Evolutionary conservation across 2,329 filamentous ascomycete species (phyloP).

Genomic region (Aspergillus vadensis): DNA sequence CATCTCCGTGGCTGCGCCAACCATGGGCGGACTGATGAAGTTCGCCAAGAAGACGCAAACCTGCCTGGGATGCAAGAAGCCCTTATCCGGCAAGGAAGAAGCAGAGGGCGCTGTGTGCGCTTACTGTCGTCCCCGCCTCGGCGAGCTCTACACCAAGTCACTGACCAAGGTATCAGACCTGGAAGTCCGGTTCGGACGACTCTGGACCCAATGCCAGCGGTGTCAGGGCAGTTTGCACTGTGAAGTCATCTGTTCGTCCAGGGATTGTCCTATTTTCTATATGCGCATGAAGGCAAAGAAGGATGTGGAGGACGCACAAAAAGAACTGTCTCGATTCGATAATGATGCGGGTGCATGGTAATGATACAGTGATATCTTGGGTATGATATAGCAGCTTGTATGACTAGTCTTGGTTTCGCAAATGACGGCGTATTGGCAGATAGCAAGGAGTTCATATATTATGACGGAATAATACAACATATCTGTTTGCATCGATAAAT

Average conservation of each 20-base stretch:
- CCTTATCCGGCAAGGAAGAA: constrained; percentile 77
- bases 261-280: constrained; percentile 98
- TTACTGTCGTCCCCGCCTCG: constrained; percentile 80
- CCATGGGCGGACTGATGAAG: constrained; percentile 93
- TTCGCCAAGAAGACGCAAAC: constrained; percentile 97
- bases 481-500: not conserved
- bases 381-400: constrained; percentile 19
- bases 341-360: constrained; percentile 73
- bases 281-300: constrained; percentile 99
- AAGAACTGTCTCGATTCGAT: constrained; percentile 88
- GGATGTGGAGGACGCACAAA: constrained; percentile 92
- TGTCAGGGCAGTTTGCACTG: constrained; percentile 98
- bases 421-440: constrained; percentile 18
- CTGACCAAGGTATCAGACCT: constrained; percentile 86
- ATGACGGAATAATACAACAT: not conserved
- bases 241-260: constrained; percentile 94
- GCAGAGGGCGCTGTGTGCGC: constrained; percentile 82
- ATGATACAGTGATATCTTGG: constrained; percentile 12
- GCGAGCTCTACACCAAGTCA: constrained; percentile 91
- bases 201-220: constrained; percentile 98
- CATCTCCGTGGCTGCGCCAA: constrained; percentile 88
- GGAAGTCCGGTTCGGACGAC: constrained; percentile 84
- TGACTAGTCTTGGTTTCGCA: not conserved
- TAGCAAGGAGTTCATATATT: not conserved
- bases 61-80: constrained; percentile 99